These are phyloP conservation scores for Metschnikowia sp. DNA, from an alignment of 805 yeast genomes.

Conservation along the genomic window DNA sequence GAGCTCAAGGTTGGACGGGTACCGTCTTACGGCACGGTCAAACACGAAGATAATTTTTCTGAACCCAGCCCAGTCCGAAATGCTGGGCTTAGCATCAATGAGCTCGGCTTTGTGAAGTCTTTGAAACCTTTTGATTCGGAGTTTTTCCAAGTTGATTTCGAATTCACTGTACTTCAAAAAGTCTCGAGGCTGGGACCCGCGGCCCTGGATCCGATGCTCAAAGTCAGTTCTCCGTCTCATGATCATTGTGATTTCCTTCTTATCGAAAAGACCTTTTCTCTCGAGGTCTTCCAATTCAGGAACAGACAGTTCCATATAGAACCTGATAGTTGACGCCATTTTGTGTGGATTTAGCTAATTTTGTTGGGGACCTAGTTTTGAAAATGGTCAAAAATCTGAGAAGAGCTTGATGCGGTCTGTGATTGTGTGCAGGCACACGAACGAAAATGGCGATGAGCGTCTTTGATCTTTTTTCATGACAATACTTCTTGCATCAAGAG, in stretches of 20 bases:
- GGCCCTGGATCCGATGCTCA: constrained; percentile 82
- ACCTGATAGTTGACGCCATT: constrained; percentile 48
- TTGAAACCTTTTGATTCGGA: constrained; percentile 67
- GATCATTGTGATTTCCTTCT: constrained; percentile 75
- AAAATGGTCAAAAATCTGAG: background rate
- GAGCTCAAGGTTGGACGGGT: constrained; percentile 69
- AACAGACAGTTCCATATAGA: constrained; percentile 63
- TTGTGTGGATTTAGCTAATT: background rate
- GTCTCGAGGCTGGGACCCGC: constrained; percentile 78
- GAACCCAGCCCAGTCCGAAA: constrained; percentile 85
- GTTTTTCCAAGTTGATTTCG: constrained; percentile 73
- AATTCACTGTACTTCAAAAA: constrained; percentile 75
- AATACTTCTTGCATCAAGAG: too few relatives aligned
- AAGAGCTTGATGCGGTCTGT: background rate
- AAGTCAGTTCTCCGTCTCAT: constrained; percentile 94
- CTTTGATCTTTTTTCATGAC: too few relatives aligned
- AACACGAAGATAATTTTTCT: constrained; percentile 78
- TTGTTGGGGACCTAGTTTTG: background rate
- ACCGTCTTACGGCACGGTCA: constrained; percentile 77
- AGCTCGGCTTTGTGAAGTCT: constrained; percentile 56
- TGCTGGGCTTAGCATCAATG: constrained; percentile 57
- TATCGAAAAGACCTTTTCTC: constrained; percentile 75
- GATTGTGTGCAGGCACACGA: background rate
- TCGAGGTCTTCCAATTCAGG: constrained; percentile 90
- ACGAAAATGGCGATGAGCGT: too few relatives aligned